phyloP scores from a whole-genome alignment of 352 stramenopile species.

The Hyaloperonospora brassicae region DNA sequence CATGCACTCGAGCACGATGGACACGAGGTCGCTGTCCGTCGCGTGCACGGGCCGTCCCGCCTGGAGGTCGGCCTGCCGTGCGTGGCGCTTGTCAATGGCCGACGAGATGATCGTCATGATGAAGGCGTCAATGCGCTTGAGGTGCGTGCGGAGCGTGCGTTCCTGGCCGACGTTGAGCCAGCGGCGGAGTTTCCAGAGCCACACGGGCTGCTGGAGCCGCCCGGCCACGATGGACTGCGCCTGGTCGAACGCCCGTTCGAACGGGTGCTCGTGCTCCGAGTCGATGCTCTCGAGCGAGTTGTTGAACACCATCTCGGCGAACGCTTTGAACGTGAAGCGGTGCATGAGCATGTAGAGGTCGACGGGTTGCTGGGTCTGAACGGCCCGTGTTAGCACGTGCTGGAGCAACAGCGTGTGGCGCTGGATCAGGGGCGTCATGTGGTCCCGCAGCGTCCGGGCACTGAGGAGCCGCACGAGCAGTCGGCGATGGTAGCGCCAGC shows the following conservation, averaged over 20 bases:
- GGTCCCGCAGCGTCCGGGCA: slow-evolving; percentile 29
- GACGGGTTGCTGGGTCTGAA: slow-evolving; percentile 15
- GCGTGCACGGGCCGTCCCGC: slow-evolving; percentile 7
- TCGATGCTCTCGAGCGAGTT: slow-evolving; percentile 32
- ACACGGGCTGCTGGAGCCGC: slow-evolving; percentile 25
- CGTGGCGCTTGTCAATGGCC: slow-evolving; percentile 18
- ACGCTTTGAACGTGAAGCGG: slow-evolving; percentile 40
- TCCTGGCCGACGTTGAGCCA: slow-evolving; percentile 36
- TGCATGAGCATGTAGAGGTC: slow-evolving; percentile 36
- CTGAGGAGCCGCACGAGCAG: slow-evolving; percentile 37
- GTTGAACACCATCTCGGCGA: slow-evolving; percentile 42
- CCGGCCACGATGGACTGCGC: slow-evolving; percentile 26
- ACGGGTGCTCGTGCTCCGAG: slow-evolving; percentile 29
- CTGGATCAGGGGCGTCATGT: slow-evolving; percentile 35
- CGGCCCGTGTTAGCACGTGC: slow-evolving; percentile 19
- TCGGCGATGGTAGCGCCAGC: slow-evolving; percentile 42
- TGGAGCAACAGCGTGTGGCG: slow-evolving; percentile 27
- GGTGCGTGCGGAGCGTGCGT: slow-evolving; percentile 21
- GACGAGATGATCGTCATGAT: slow-evolving; percentile 33
- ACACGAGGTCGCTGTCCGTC: slow-evolving; percentile 22
- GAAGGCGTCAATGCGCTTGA: slow-evolving; percentile 28
- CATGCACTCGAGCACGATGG: slow-evolving; percentile 27
- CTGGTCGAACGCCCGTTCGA: slow-evolving; percentile 33
- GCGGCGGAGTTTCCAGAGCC: slow-evolving; percentile 39
- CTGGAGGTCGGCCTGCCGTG: slow-evolving; percentile 13